These are phyloP conservation scores for Rutstroemia sp. DNA, from an alignment of 2,329 filamentous ascomycete genomes.

Conservation along the genomic window DNA sequence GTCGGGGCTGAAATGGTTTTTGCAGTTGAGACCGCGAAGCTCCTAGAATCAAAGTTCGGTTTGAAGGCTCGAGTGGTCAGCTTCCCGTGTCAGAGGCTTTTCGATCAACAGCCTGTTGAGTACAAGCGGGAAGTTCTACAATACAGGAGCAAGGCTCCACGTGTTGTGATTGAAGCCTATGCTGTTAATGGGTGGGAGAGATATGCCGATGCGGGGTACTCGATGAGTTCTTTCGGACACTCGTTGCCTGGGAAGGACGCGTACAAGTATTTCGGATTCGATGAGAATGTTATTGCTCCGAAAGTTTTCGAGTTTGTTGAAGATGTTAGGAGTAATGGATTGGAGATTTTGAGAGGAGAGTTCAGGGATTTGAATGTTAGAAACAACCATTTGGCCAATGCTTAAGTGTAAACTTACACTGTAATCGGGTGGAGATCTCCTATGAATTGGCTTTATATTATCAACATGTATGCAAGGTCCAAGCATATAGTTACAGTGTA, in stretches of 20 bases:
- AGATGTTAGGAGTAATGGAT: too few species aligned
- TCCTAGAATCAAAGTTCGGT: slow-evolving; percentile 30
- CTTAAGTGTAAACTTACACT: too few species aligned
- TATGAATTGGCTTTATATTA: too few species aligned
- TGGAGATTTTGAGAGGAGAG: too few species aligned
- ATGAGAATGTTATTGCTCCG: not conserved
- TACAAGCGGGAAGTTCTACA: slow-evolving; percentile 41
- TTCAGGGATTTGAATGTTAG: too few species aligned
- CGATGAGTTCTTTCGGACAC: slow-evolving; percentile 45
- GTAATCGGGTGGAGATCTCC: too few species aligned
- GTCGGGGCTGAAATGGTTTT: slow-evolving; percentile 26
- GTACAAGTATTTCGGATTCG: not conserved
- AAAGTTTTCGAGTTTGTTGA: too few species aligned
- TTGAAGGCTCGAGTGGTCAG: slow-evolving; percentile 36
- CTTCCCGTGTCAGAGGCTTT: slow-evolving; percentile 39
- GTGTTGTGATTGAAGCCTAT: slow-evolving; percentile 54
- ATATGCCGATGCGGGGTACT: slow-evolving; percentile 49
- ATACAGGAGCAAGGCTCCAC: slow-evolving; percentile 34
- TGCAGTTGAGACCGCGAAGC: slow-evolving; percentile 35
- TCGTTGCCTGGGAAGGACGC: not conserved
- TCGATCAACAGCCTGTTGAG: slow-evolving; percentile 35
- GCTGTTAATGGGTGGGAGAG: slow-evolving; percentile 51
- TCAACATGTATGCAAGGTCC: too few species aligned
- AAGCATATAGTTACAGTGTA: too few species aligned
- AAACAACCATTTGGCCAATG: too few species aligned